Evolutionary conservation across 306 rosid species (phyloP).

Genomic region (Quercus glauca): DNA sequence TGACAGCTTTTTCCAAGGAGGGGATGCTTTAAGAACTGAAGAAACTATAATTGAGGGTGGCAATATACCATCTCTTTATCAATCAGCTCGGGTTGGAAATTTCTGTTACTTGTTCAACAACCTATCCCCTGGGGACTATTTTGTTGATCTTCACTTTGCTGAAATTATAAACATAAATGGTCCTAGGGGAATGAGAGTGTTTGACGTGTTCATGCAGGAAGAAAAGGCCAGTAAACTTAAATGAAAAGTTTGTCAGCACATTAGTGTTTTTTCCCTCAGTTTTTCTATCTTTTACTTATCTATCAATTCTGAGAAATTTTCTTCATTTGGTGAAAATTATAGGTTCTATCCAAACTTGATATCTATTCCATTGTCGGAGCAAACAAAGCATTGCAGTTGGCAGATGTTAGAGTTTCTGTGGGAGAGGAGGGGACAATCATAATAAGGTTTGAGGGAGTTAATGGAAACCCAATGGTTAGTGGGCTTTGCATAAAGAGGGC

Average conservation of each 20-base stretch:
- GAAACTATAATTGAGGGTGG: slow-evolving; percentile 15
- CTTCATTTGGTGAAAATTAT: neutral
- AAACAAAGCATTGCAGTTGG: slow-evolving; percentile 15
- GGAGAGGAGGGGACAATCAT: slow-evolving; percentile 16
- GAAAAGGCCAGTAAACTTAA: slow-evolving; percentile 26
- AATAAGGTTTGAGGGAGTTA: slow-evolving; percentile 21
- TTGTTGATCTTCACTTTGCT: slow-evolving; percentile 23
- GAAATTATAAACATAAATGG: slow-evolving; percentile 31
- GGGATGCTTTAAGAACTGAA: slow-evolving; percentile 22
- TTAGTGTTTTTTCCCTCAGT: neutral
- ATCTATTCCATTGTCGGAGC: slow-evolving; percentile 27
- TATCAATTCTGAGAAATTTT: neutral
- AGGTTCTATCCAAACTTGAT: slow-evolving; percentile 26
- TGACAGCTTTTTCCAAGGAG: slow-evolving; percentile 22
- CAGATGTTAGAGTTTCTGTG: slow-evolving; percentile 19
- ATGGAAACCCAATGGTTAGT: slow-evolving; percentile 28
- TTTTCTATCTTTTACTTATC: neutral
- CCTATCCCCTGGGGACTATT: slow-evolving; percentile 21
- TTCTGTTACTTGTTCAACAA: slow-evolving; percentile 18
- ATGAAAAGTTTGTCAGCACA: neutral
- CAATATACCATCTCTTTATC: slow-evolving; percentile 19
- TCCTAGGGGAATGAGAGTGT: slow-evolving; percentile 29
- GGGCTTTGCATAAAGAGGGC: slow-evolving; percentile 20
- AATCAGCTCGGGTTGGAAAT: slow-evolving; percentile 26
- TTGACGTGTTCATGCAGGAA: slow-evolving; percentile 24